Evolutionary conservation across 108 stramenopile species (phyloP).

Genomic region (Nitzschia inconspicua): DNA sequence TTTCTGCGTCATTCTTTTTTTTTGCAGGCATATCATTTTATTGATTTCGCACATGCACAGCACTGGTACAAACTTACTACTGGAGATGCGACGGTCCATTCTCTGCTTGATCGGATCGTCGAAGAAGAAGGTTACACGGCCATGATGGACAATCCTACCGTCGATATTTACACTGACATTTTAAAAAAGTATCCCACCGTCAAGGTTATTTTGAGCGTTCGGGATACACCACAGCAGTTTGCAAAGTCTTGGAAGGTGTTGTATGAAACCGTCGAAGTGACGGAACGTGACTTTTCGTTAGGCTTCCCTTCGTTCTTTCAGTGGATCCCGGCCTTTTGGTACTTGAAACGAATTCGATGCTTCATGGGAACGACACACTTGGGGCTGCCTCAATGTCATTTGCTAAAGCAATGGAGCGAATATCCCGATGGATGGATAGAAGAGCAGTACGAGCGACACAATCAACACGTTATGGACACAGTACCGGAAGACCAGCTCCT

Average conservation of each 20-base stretch:
- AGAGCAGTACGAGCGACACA: conserved; percentile 29
- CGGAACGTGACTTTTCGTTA: conserved; percentile 17
- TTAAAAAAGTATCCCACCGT: conserved; percentile 25
- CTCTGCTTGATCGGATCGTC: conserved; percentile 17
- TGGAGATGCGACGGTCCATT: not conserved
- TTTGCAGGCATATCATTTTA: conserved; percentile 19
- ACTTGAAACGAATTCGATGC: conserved; percentile 13
- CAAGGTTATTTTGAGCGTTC: conserved; percentile 44
- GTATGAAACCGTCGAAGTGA: conserved; percentile 21
- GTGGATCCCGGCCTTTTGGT: conserved; percentile 22
- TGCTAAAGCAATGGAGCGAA: conserved; percentile 19
- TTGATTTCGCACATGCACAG: conserved; percentile 5
- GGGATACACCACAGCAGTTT: conserved; percentile 28
- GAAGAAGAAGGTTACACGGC: conserved; percentile 40
- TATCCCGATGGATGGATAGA: conserved; percentile 11
- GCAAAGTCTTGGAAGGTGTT: conserved; percentile 24
- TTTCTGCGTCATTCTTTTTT: no score
- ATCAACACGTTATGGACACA: conserved; percentile 8
- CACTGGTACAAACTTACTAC: conserved; percentile 17
- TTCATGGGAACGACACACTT: conserved; percentile 31
- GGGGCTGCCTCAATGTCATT: conserved; percentile 2
- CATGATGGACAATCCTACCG: conserved; percentile 26
- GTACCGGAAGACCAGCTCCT: conserved; percentile 34
- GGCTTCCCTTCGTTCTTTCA: conserved; percentile 18
- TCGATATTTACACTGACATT: conserved; percentile 18